Conservation (phyloP, 192 early-diverging fungal species). For the Backusella circina region DNA sequence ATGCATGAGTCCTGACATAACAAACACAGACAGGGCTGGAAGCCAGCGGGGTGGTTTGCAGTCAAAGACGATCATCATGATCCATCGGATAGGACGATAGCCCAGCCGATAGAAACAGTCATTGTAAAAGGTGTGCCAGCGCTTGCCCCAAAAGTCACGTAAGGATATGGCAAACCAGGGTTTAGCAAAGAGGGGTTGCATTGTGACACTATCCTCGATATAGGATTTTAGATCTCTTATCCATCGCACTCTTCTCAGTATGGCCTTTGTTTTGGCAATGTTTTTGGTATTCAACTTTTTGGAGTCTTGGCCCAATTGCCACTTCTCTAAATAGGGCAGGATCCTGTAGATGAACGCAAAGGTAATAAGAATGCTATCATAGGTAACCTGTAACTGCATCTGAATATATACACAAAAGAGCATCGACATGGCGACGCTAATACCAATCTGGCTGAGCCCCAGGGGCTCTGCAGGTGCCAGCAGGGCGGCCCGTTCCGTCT, state of each 20-base stretch:
- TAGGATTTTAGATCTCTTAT: slow-evolving; percentile 2
- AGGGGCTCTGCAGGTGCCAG: neutral
- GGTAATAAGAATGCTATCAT: neutral
- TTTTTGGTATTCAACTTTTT: neutral
- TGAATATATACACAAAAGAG: slow-evolving; percentile 17
- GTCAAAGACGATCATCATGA: neutral
- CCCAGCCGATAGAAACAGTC: slow-evolving; percentile 17
- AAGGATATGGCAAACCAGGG: slow-evolving; percentile 8
- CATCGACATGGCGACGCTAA: slow-evolving; percentile 4
- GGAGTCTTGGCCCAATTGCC: neutral
- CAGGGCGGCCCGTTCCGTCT: neutral
- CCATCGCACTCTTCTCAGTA: neutral
- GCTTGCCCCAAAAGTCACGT: slow-evolving; percentile 12
- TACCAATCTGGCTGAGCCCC: neutral
- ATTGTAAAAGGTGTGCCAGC: slow-evolving; percentile 18
- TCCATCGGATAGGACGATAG: neutral
- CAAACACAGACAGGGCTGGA: slow-evolving; percentile 12
- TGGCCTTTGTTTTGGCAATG: slow-evolving; percentile 2
- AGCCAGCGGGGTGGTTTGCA: slow-evolving; percentile 2
- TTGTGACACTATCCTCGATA: neutral
- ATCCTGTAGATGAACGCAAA: neutral
- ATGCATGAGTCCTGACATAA: slow-evolving; percentile 10
- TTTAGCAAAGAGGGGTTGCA: slow-evolving; percentile 10
- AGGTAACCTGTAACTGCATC: slow-evolving; percentile 9
- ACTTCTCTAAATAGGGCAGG: slow-evolving; percentile 5